Percentiles rank a stretch among this genome's conserved stretches.
phyloP scores from a whole-genome alignment of 306 rosid species.

The Parietaria judaica region DNA sequence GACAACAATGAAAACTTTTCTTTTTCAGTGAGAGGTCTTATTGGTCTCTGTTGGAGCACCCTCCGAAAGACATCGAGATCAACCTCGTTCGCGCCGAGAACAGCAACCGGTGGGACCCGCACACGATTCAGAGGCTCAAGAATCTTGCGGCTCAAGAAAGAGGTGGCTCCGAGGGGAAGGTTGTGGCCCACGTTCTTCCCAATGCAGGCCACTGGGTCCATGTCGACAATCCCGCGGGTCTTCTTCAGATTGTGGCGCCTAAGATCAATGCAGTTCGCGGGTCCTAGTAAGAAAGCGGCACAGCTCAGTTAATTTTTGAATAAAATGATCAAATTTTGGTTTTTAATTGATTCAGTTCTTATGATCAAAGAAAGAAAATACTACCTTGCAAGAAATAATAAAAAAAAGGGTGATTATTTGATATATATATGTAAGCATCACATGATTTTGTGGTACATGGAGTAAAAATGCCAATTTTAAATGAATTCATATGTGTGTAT shows the following conservation, averaged over 20 bases:
- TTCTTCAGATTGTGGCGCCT: slow-evolving; percentile 68
- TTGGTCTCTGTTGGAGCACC: slow-evolving; percentile 67
- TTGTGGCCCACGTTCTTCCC: slow-evolving; percentile 61
- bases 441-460: too few species aligned
- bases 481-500: too few species aligned
- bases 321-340: too few species aligned
- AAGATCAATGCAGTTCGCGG: slow-evolving; percentile 47
- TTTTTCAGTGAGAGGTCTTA: slow-evolving; percentile 58
- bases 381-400: too few species aligned
- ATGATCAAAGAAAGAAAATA: too few species aligned
- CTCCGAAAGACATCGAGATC: slow-evolving; percentile 65
- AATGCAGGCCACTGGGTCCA: slow-evolving; percentile 96
- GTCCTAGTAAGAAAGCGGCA: too few species aligned
- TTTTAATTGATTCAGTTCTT: too few species aligned
- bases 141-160: slow-evolving; percentile 34
- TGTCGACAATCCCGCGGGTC: slow-evolving; percentile 84
- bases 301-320: too few species aligned
- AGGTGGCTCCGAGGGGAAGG: slow-evolving; percentile 46
- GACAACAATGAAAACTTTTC: not conserved
- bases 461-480: too few species aligned
- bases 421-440: too few species aligned
- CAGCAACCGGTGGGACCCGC: slow-evolving; percentile 74
- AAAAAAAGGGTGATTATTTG: too few species aligned
- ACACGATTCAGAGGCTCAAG: slow-evolving; percentile 43
- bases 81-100: slow-evolving; percentile 73